phyloP scores from a whole-genome alignment of 495 filamentous ascomycete genomes.

The Trypethelium eluteriae region DNA sequence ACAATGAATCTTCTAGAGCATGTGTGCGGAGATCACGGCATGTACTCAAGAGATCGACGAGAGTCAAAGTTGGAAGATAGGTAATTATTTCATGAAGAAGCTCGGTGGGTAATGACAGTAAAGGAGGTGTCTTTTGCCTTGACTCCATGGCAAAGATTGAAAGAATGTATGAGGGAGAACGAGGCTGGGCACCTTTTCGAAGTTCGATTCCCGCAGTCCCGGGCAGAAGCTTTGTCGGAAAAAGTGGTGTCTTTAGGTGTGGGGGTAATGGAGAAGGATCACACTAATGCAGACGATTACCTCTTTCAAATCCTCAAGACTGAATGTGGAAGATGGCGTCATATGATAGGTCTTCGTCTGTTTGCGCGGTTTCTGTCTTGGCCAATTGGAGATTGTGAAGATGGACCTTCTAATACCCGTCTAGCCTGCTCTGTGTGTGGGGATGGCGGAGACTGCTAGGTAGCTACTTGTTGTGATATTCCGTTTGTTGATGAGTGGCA shows the following conservation, averaged over 20 bases:
- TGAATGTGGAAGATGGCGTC: not conserved
- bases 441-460: too few species aligned
- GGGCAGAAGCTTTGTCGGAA: not conserved
- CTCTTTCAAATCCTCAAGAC: not conserved
- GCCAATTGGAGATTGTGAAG: not conserved
- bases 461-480: too few species aligned
- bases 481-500: too few species aligned
- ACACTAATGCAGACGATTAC: too few species aligned
- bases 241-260: not conserved
- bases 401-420: not conserved
- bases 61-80: slow-evolving; percentile 22
- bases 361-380: too few species aligned
- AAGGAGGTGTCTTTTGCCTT: not conserved
- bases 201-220: too few species aligned
- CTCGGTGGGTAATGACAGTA: slow-evolving; percentile 29
- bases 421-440: not conserved
- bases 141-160: not conserved
- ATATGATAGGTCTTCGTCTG: not conserved
- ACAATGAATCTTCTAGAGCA: slow-evolving; percentile 30
- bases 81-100: slow-evolving; percentile 27
- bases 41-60: slow-evolving; percentile 25
- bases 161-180: not conserved
- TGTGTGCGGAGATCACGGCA: slow-evolving; percentile 27
- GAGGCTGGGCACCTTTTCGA: not conserved
- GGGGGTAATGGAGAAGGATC: too few species aligned